Base-by-base conservation (phyloP, 2,329 filamentous ascomycete species). In the Botrytis cinerea region DNA sequence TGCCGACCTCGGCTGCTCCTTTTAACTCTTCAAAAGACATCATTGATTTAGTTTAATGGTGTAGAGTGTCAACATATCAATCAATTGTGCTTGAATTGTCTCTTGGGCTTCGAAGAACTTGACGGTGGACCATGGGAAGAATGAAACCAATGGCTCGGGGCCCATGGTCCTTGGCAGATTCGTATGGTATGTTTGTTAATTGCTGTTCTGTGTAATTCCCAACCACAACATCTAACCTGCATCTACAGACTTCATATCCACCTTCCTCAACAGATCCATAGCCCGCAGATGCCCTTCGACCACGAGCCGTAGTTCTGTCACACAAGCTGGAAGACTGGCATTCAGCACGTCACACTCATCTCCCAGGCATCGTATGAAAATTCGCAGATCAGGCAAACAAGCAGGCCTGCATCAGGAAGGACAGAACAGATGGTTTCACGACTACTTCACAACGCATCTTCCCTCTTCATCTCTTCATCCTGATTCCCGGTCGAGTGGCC, bases 401-500 rank as follows among this genome's bases (percentile, higher is more conserved):
- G 35, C 51, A 40, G n/a, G 70, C 28, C 70, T 64, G 68, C 28
- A 57, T 12, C 75, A 71, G 48, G 51, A 66, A 22, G 45, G 57
- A 61, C 75, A 72, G 68, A 74, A 54, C 35, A 78, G 79, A 28
- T 57, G 76, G 59, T 98, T 98, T 82, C 94, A 98, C 84, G 94
- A 97, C 79, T 98, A 99, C 85, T 99, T 99, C 82, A 93, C 98
- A 74, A 97, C 96, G 14, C 94, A 98, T 82, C 88, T 99, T 2
- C 95, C 96, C 7, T 97, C 94, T 28, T 97, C 94, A 22, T 98
- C 95, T 5, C 87, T 97, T 62, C 93, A 98, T 78, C 95, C 96
- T 12, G 95, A 98, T 82, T 92, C 93, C 51, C 87, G 90, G 72
- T 84, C 86, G 35, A 83, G 87, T 28, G 91, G 90, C 5, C 90